A percentile compares a stretch with the other conserved stretches of the same genome.
Conservation (phyloP, 2,329 filamentous ascomycete genomes). For the Monosporascus sp. region DNA sequence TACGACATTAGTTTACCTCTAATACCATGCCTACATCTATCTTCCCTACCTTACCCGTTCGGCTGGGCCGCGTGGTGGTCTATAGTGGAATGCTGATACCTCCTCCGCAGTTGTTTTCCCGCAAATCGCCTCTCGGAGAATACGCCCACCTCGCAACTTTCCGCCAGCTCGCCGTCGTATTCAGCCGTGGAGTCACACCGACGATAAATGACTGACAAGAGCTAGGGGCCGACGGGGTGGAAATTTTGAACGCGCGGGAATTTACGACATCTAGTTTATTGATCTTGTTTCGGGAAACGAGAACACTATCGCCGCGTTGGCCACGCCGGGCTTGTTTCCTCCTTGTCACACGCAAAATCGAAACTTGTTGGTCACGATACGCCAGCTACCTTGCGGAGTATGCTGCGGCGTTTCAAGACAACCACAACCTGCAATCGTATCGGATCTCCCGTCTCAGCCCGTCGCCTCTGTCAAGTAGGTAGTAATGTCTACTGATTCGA, state of each 20-base stretch:
- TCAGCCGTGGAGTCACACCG: conserved; percentile 6
- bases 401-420: background rate
- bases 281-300: conserved; percentile 19
- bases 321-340: conserved; percentile 5
- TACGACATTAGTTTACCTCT: no score
- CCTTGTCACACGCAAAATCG: conserved; percentile 13
- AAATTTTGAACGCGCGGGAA: conserved; percentile 7
- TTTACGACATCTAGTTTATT: conserved; percentile 15
- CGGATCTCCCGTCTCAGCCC: conserved; percentile 1
- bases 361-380: conserved; percentile 10
- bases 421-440: background rate
- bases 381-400: background rate
- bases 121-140: conserved; percentile 8
- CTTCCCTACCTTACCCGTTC: conserved; percentile 7
- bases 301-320: conserved; percentile 10
- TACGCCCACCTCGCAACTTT: conserved; percentile 1
- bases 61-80: background rate
- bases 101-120: conserved; percentile 1
- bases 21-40: background rate
- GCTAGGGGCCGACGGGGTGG: background rate
- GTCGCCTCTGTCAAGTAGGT: no score
- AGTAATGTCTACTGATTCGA: no score
- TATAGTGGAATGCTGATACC: background rate
- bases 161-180: conserved; percentile 4
- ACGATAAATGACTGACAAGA: background rate